Evolutionary conservation across 1,284 basidiomycete species (phyloP).

Genomic region (Sporisorium exsertum): DNA sequence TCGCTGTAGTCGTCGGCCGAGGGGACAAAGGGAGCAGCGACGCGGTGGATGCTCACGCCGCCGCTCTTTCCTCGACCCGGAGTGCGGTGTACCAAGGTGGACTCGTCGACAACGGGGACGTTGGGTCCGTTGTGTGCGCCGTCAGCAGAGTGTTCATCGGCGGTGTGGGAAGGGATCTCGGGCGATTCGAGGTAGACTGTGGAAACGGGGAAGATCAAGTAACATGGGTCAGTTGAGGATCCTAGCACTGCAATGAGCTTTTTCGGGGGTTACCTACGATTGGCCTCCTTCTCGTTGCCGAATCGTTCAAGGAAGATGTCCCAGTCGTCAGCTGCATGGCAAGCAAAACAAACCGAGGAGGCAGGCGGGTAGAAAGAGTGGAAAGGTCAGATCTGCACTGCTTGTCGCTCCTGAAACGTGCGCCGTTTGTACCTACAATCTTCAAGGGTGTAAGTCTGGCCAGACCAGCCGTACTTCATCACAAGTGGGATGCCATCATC

Average conservation of each 20-base stretch:
- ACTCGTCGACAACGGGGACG: slow-evolving; percentile 65
- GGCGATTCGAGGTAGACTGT: slow-evolving; percentile 64
- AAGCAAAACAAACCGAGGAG: not conserved
- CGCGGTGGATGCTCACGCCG: slow-evolving; percentile 66
- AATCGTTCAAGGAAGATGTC: slow-evolving; percentile 67
- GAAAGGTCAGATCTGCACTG: not conserved
- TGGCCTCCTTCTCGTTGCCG: slow-evolving; percentile 60
- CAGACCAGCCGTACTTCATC: slow-evolving; percentile 63
- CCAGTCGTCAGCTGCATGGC: slow-evolving; percentile 59
- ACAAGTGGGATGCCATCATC: slow-evolving; percentile 62
- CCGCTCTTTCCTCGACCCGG: slow-evolving; percentile 66
- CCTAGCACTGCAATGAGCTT: not conserved
- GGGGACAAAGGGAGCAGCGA: slow-evolving; percentile 56
- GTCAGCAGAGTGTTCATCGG: slow-evolving; percentile 38
- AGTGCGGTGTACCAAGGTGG: slow-evolving; percentile 65
- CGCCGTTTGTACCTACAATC: slow-evolving; percentile 52
- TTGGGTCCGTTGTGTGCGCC: slow-evolving; percentile 54
- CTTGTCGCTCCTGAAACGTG: not conserved
- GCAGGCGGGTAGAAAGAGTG: not conserved
- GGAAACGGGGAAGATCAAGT: not conserved
- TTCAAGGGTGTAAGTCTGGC: slow-evolving; percentile 62
- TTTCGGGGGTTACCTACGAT: slow-evolving; percentile 45
- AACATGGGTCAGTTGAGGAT: not conserved
- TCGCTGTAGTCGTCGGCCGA: slow-evolving; percentile 64
- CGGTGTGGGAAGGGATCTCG: slow-evolving; percentile 54